A percentile compares a stretch with the other conserved stretches of the same genome.
phyloP scores from a whole-genome alignment of 768 basidiomycete genomes.

The Holtermannia corniformis region DNA sequence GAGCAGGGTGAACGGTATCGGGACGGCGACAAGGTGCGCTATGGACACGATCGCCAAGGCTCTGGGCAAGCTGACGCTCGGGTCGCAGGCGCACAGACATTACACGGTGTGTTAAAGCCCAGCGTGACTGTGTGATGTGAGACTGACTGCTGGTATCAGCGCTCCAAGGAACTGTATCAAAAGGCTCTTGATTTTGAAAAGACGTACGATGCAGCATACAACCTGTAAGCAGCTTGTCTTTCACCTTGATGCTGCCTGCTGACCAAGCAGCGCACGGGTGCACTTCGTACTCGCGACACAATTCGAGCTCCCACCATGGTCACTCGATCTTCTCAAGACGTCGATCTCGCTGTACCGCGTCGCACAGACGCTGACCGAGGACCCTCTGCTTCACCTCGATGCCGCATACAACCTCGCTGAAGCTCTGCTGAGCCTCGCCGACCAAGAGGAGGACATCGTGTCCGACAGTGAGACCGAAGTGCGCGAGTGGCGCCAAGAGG shows the following conservation, averaged over 20 bases:
- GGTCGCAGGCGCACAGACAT: background rate
- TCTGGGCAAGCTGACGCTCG: background rate
- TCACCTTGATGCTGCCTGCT: background rate
- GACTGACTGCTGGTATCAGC: slow-evolving; percentile 38
- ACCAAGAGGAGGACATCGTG: slow-evolving; percentile 29
- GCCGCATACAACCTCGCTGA: slow-evolving; percentile 35
- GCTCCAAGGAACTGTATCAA: slow-evolving; percentile 33
- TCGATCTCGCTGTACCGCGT: slow-evolving; percentile 28
- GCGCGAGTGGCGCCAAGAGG: slow-evolving; percentile 21
- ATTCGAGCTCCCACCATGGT: slow-evolving; percentile 32
- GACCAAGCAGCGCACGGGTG: slow-evolving; percentile 26
- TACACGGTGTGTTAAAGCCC: background rate
- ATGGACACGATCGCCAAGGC: background rate
- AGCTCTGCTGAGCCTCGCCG: slow-evolving; percentile 25
- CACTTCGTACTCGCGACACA: slow-evolving; percentile 31
- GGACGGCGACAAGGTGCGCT: slow-evolving; percentile 36
- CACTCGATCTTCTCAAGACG: slow-evolving; percentile 10
- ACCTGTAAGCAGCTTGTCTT: slow-evolving; percentile 14
- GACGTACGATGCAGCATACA: slow-evolving; percentile 33
- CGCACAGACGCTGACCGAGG: slow-evolving; percentile 22
- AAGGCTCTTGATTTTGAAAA: slow-evolving; percentile 25
- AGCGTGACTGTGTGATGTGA: background rate
- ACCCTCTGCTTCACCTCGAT: slow-evolving; percentile 30
- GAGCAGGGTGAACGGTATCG: slow-evolving; percentile 41
- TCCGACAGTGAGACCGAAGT: slow-evolving; percentile 9